phyloP scores from a whole-genome alignment of 2,329 filamentous ascomycete genomes.

The Xylaria sp. region DNA sequence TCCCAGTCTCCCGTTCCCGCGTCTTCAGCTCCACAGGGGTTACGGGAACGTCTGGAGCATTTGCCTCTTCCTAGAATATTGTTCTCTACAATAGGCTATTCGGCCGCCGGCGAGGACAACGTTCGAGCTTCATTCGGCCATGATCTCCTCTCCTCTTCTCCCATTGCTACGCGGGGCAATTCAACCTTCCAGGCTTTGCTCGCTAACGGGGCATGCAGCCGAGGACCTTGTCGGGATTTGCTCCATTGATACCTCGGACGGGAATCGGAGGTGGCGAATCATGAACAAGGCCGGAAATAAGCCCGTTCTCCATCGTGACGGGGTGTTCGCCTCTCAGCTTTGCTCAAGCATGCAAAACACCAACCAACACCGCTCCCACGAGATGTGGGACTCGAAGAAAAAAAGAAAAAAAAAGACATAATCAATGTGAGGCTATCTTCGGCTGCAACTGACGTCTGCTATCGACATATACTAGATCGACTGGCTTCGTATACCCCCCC shows the following conservation, averaged over 20 bases:
- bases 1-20: slow-evolving; percentile 8
- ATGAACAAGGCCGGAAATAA: slow-evolving; percentile 24
- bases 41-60: slow-evolving; percentile 11
- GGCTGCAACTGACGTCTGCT: slow-evolving; percentile 9
- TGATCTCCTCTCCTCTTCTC: slow-evolving; percentile 8
- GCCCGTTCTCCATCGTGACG: slow-evolving; percentile 9
- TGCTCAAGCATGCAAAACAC: slow-evolving; percentile 16
- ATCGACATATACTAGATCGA: slow-evolving; percentile 19
- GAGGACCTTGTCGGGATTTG: slow-evolving; percentile 28
- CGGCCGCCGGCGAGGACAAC: slow-evolving; percentile 4
- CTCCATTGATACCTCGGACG: slow-evolving; percentile 25
- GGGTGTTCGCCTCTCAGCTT: slow-evolving; percentile 5
- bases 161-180: slow-evolving; percentile 1
- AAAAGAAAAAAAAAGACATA: background rate
- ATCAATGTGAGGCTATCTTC: slow-evolving; percentile 19
- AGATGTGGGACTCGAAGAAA: slow-evolving; percentile 9
- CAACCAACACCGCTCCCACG: slow-evolving; percentile 7
- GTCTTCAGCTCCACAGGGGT: slow-evolving; percentile 23
- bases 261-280: slow-evolving; percentile 25
- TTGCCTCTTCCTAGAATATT: slow-evolving; percentile 15
- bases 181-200: background rate
- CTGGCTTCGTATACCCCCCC: slow-evolving; percentile 13
- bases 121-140: slow-evolving; percentile 8
- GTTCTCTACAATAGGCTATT: slow-evolving; percentile 9
- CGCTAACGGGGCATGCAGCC: slow-evolving; percentile 17